Conservation (phyloP, 305 asterid species). For the Stenogyne calaminthoides region DNA sequence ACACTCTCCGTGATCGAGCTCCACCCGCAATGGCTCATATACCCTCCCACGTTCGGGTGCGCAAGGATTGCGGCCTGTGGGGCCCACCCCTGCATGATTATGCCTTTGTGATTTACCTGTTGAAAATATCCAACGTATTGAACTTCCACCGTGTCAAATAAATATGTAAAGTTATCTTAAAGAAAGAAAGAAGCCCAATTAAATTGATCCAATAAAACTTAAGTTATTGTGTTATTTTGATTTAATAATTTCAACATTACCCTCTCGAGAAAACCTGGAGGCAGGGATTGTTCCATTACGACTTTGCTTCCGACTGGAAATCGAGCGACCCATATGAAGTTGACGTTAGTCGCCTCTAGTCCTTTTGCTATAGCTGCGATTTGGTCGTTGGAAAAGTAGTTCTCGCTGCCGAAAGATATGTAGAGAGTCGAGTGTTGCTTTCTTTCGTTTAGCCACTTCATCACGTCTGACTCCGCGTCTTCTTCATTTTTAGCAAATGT, state of each 20-base stretch:
- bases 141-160: too few relatives aligned
- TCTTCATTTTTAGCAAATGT: neutral
- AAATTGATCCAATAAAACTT: too few relatives aligned
- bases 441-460: conserved; percentile 26
- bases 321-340: neutral
- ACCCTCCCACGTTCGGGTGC: neutral
- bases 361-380: conserved; percentile 22
- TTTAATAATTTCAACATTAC: neutral
- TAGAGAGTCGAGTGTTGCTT: conserved; percentile 26
- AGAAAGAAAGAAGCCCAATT: too few relatives aligned
- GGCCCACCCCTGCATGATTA: neutral
- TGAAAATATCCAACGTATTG: too few relatives aligned
- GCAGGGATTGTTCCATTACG: neutral
- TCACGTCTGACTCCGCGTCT: neutral
- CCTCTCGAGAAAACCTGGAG: neutral
- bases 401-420: conserved; percentile 37
- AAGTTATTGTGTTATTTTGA: too few relatives aligned
- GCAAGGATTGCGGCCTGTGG: neutral
- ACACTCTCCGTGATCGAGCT: conserved; percentile 24
- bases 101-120: neutral
- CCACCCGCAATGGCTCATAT: conserved; percentile 6
- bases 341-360: neutral
- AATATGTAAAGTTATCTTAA: too few relatives aligned
- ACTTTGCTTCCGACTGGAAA: neutral
- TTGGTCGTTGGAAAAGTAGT: conserved; percentile 21